Base-by-base conservation (phyloP, 2,329 filamentous ascomycete genomes). In the Tolypocladium pustulatum region DNA sequence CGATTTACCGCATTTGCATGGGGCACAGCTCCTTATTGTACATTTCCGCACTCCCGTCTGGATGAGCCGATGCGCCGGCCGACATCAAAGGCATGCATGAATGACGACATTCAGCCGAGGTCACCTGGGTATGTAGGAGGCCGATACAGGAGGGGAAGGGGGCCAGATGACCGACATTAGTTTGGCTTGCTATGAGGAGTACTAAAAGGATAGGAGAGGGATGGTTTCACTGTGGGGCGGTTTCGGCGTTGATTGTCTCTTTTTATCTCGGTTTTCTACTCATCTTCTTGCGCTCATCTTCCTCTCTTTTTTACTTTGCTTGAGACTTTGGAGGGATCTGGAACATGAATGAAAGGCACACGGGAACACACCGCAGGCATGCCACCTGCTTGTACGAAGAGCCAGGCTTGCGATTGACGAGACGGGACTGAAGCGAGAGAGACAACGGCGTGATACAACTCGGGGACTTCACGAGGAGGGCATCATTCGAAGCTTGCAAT, bases 61-160 rank as follows among this genome's bases (percentile, higher is more conserved):
- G 20, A 58, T 40, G 54, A 43, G 55, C 51, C n/a, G n/a, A 51
- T 61, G 60, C 60, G 58, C 60, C 51, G 56, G 57, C 56, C 57
- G 57, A 59, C 54, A 57, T 58, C 36, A 58, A 34, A 46, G 43
- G 56, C 34, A 57, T 52, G 54, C 37, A 49, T 57, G 51, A 43
- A 58, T 54, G 58, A 58, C 53, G 40, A 55, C 27, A 34, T 32
- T 43, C 43, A 34, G 54, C 37, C 20, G 25, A n/a, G 55, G 10
- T 20, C 46, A 27, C 55, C 30, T 30, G 27, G 27, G 27, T 7
- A 30, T 51, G 46, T 27, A 32, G 46, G 49, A 53, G 51, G 25
- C 34, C 38, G 22, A 40, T 25, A 9, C 30, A 38, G 20, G 25
- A 57, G 51, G 12, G 54, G 51, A 54, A 34, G 56, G 49, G 55